Conservation (phyloP, 2,329 filamentous ascomycete species). For the Neofusicoccum sp. region DNA sequence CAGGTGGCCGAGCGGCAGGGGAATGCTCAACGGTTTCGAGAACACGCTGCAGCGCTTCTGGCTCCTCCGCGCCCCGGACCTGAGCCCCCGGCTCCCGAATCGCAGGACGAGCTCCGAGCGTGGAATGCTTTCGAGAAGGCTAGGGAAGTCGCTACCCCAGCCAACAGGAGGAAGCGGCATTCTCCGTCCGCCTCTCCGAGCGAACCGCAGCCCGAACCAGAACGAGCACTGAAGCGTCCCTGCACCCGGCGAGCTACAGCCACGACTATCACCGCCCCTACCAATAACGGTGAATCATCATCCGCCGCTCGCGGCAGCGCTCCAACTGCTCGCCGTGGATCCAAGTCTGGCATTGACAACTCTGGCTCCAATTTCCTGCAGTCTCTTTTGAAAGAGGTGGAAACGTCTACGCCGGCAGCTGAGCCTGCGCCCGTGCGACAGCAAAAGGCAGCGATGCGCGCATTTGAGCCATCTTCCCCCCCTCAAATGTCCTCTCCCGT, state of each 20-base stretch:
- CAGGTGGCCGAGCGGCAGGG: slow-evolving; percentile 79
- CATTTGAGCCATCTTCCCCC: slow-evolving; percentile 41
- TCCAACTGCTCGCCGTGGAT: slow-evolving; percentile 27
- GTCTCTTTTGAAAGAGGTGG: slow-evolving; percentile 73
- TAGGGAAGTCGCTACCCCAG: slow-evolving; percentile 55
- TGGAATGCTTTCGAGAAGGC: slow-evolving; percentile 92
- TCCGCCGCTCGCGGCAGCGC: neutral
- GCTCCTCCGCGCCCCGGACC: slow-evolving; percentile 38
- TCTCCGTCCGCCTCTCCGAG: slow-evolving; percentile 70
- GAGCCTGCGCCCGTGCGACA: slow-evolving; percentile 41
- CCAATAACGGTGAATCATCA: slow-evolving; percentile 12
- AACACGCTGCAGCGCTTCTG: slow-evolving; percentile 62
- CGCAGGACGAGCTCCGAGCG: slow-evolving; percentile 74
- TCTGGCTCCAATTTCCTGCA: slow-evolving; percentile 62
- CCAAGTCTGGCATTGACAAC: slow-evolving; percentile 29
- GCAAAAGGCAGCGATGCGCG: slow-evolving; percentile 38
- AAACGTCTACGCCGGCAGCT: slow-evolving; percentile 10
- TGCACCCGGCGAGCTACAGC: slow-evolving; percentile 69
- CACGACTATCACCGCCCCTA: slow-evolving; percentile 42
- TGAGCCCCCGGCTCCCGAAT: slow-evolving; percentile 62
- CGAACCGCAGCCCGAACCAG: slow-evolving; percentile 65
- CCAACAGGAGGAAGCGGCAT: slow-evolving; percentile 70
- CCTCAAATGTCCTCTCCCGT: slow-evolving; percentile 61
- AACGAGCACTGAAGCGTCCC: slow-evolving; percentile 83
- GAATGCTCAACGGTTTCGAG: slow-evolving; percentile 68